phyloP scores from a whole-genome alignment of 805 yeast genomes.

The Myxozyma vanderwaltii region DNA sequence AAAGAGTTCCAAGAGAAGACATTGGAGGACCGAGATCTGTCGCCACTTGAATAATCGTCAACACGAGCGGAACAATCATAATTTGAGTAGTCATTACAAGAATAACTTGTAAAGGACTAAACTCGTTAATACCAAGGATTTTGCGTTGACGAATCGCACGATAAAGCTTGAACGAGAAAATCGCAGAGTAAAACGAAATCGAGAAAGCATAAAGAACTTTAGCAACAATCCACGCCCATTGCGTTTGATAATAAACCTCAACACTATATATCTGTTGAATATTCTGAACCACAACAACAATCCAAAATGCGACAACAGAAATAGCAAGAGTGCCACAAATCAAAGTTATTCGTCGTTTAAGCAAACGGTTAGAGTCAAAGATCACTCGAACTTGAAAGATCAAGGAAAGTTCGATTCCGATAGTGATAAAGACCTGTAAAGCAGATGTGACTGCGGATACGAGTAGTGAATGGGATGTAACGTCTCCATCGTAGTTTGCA shows the following conservation, averaged over 20 bases:
- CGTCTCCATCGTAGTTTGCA: constrained; percentile 50
- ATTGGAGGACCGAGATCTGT: constrained; percentile 39
- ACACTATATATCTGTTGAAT: constrained; percentile 43
- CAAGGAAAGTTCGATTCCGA: constrained; percentile 64
- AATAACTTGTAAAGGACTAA: constrained; percentile 78
- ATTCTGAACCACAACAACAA: constrained; percentile 52
- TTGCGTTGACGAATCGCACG: constrained; percentile 73
- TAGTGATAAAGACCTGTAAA: constrained; percentile 60
- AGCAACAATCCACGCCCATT: constrained; percentile 40
- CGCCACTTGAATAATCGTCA: constrained; percentile 61
- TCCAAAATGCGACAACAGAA: constrained; percentile 60
- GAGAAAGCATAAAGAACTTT: constrained; percentile 68
- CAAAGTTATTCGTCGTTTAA: constrained; percentile 54
- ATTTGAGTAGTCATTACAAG: constrained; percentile 82
- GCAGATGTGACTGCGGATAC: constrained; percentile 64
- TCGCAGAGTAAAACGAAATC: constrained; percentile 59
- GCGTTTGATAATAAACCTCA: constrained; percentile 52
- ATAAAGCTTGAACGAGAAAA: constrained; percentile 65
- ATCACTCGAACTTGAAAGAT: constrained; percentile 72
- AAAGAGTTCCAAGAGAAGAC: constrained; percentile 57
- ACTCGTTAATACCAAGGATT: constrained; percentile 75
- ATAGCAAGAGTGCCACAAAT: constrained; percentile 53
- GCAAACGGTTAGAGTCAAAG: constrained; percentile 45
- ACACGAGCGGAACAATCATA: constrained; percentile 71
- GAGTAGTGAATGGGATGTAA: constrained; percentile 47